Base-by-base conservation (phyloP, 176 grass and related monocot genomes). In the Musa acuminata region DNA sequence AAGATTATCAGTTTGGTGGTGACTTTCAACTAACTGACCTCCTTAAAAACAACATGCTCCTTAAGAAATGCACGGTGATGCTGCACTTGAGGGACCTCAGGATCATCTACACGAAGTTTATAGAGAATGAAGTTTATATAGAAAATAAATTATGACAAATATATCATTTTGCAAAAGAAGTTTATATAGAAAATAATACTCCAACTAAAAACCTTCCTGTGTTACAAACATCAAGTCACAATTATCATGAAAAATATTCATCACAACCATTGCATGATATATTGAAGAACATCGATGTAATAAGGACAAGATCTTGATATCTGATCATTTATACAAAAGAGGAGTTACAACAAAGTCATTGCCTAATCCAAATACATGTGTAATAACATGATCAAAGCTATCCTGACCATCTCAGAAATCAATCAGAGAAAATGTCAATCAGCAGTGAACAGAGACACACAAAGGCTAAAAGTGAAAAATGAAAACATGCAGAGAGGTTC, bases 11-110 rank as follows among this genome's bases (percentile, higher is more conserved):
- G 74, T 17, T 85, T 70, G 73, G 26, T 52, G 57, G 82, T 50
- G 72, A 67, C 62, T 86, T 73, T 68, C 62, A 82, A 85, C 71
- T 51, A 22, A 77, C 68, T 52, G 79, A 90, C 93, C 93, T 90
- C 84, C 83, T 90, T 97, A 67, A 90, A 85, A 87, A 85, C 81
- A 75, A 99, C 68, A 65, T 87, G 85, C 22, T 90, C 80, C 58
- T 85, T 83, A n/a, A 97, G 80, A 73, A 88, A 88, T 82, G 80
- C 73, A 72, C 90, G 87, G 81, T 93, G 90, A 24, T 21, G 84
- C 70, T 88, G 87, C 67, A 86, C 81, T 70, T 71, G 82, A 64
- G 13, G 21, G 77, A 81, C 85, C 60, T 93, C 87, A 51, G 93
- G 90, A 78, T 97, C 85, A 80, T 93, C 93, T 97, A 82, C 57